These are phyloP conservation scores for Epichloe gansuensis DNA, from an alignment of 2,329 filamentous ascomycete species.

Conservation along the genomic window DNA sequence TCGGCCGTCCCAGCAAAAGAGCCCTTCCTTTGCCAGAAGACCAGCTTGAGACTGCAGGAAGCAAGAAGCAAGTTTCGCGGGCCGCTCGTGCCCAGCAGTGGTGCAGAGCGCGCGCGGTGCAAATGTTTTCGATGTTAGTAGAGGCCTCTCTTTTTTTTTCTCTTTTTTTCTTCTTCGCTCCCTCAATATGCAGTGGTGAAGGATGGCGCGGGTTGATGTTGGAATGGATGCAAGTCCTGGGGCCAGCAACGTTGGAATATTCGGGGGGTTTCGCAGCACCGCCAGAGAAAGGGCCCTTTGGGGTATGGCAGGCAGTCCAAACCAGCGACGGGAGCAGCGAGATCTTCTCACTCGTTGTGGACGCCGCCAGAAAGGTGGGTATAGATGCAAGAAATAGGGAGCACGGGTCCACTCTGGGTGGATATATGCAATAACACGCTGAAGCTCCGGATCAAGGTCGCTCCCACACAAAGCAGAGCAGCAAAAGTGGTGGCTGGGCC, in stretches of 20 bases:
- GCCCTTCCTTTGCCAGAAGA: not conserved
- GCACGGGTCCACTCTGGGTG: not conserved
- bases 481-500: not conserved
- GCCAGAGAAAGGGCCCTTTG: not conserved
- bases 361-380: conserved; percentile 1
- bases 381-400: not conserved
- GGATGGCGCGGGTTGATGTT: conserved; percentile 3
- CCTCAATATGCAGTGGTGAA: not conserved
- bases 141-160: not conserved
- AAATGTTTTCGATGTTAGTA: not conserved
- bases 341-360: conserved; percentile 9
- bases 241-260: not conserved
- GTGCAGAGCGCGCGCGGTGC: not conserved
- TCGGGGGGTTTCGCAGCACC: not conserved
- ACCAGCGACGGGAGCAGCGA: conserved; percentile 8
- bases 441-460: not conserved
- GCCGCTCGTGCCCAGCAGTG: conserved; percentile 1
- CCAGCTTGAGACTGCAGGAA: not conserved
- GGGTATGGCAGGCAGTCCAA: conserved; percentile 1
- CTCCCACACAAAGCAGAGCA: too few relatives aligned
- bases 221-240: not conserved
- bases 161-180: not conserved
- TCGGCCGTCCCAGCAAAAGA: not conserved
- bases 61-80: not conserved
- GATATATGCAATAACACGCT: conserved; percentile 1